Evolutionary conservation across 2,329 filamentous ascomycete genomes (phyloP).

Genomic region (Monosporascus sp.): DNA sequence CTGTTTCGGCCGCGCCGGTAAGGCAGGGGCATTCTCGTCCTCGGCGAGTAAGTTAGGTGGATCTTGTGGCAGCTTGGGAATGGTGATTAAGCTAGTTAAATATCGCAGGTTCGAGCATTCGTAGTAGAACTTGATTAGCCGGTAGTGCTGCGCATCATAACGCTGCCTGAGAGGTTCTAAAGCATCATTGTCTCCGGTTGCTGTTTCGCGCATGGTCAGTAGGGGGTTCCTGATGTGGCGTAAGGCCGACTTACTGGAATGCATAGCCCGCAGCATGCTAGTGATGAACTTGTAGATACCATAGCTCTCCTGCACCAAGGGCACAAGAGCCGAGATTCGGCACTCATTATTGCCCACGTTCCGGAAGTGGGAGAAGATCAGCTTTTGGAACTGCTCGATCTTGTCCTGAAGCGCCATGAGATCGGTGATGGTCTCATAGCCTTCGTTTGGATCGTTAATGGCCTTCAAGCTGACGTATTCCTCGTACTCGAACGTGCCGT

Average conservation of each 20-base stretch:
- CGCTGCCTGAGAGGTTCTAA: conserved; percentile 80
- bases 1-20: conserved; percentile 75
- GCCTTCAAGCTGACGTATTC: conserved; percentile 97
- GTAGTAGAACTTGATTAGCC: conserved; percentile 96
- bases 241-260: conserved; percentile 62
- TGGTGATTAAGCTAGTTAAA: conserved; percentile 89
- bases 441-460: conserved; percentile 98
- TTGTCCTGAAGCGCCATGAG: conserved; percentile 96
- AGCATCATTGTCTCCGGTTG: conserved; percentile 89
- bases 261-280: conserved; percentile 98
- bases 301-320: conserved; percentile 94
- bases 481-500: conserved; percentile 97
- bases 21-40: conserved; percentile 74
- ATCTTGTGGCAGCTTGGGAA: conserved; percentile 92
- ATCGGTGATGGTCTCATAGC: conserved; percentile 93
- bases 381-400: conserved; percentile 97
- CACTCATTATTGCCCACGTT: conserved; percentile 92
- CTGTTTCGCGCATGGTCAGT: conserved; percentile 34
- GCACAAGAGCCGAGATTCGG: conserved; percentile 87
- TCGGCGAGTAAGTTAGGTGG: conserved; percentile 84
- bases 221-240: conserved; percentile 6
- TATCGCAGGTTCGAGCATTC: conserved; percentile 98
- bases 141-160: conserved; percentile 95
- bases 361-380: conserved; percentile 96
- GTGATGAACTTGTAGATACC: conserved; percentile 99